phyloP scores from a whole-genome alignment of 768 basidiomycete genomes.

The Rossbeevera mucosa region DNA sequence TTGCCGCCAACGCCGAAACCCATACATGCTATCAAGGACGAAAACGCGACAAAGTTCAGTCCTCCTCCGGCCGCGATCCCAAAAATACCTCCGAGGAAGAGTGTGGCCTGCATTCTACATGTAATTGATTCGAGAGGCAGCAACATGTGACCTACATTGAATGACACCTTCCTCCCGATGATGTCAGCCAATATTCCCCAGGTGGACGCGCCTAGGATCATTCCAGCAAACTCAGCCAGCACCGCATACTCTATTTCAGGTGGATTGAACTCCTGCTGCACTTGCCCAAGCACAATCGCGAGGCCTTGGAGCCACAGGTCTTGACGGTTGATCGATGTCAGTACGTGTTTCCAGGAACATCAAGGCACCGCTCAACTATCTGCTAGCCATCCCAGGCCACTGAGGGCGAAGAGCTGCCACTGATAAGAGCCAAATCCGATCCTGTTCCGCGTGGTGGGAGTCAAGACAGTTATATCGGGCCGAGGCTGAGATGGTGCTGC shows the following conservation, averaged over 20 bases:
- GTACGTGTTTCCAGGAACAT: conserved; percentile 20
- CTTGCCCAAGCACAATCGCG: conserved; percentile 42
- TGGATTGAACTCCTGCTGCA: conserved; percentile 41
- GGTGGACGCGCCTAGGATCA: conserved; percentile 44
- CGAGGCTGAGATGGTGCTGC: not conserved
- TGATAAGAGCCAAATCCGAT: conserved; percentile 51
- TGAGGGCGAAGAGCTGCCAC: conserved; percentile 41
- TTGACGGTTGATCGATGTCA: conserved; percentile 2
- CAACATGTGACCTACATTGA: conserved; percentile 31
- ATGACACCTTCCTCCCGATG: conserved; percentile 43
- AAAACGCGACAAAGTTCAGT: conserved; percentile 43
- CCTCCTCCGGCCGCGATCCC: conserved; percentile 47
- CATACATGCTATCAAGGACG: conserved; percentile 41
- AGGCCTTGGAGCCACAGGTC: conserved; percentile 44
- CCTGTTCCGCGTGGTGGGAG: conserved; percentile 20
- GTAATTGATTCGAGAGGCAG: not conserved
- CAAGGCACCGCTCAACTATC: conserved; percentile 36
- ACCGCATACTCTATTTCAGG: conserved; percentile 42
- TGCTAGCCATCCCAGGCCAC: conserved; percentile 47
- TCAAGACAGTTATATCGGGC: not conserved
- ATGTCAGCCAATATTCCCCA: conserved; percentile 51
- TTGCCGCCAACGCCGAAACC: conserved; percentile 52
- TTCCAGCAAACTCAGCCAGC: conserved; percentile 43
- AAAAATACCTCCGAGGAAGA: conserved; percentile 42
- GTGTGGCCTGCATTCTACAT: conserved; percentile 23